Evolutionary conservation across 129 eudicot species (phyloP).

Genomic region (Escallonia rubra): DNA sequence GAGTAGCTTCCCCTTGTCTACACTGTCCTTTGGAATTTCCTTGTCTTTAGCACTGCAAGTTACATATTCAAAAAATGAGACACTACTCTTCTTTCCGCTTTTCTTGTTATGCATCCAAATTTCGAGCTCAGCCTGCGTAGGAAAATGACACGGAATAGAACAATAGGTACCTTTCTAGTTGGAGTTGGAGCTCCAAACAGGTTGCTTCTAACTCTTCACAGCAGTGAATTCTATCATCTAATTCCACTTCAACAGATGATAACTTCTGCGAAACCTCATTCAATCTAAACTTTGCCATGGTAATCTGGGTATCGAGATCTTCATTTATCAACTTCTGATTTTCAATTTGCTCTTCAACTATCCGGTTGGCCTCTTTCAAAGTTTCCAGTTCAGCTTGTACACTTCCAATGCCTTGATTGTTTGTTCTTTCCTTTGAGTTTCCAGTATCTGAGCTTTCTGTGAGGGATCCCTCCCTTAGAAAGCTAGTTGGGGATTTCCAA

Average conservation of each 20-base stretch:
- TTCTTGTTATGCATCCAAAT: not conserved
- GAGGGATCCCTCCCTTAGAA: constrained; percentile 19
- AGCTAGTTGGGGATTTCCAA: constrained; percentile 51
- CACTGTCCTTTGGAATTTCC: constrained; percentile 24
- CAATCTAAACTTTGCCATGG: constrained; percentile 49
- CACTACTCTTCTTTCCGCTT: not conserved
- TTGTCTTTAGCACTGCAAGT: constrained; percentile 45
- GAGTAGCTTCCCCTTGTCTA: constrained; percentile 32
- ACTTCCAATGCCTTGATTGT: constrained; percentile 12
- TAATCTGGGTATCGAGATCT: constrained; percentile 78
- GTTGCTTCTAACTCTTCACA: constrained; percentile 89
- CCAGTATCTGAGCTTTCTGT: constrained; percentile 1
- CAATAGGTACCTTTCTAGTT: constrained; percentile 62
- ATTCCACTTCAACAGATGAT: constrained; percentile 77
- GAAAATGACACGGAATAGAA: constrained; percentile 1
- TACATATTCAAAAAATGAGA: constrained; percentile 10
- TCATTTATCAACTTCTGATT: constrained; percentile 70
- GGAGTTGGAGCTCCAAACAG: constrained; percentile 90
- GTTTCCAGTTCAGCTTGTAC: constrained; percentile 40
- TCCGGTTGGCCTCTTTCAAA: constrained; percentile 40
- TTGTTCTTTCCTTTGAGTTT: constrained; percentile 4
- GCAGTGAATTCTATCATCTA: constrained; percentile 66
- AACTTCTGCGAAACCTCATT: constrained; percentile 58
- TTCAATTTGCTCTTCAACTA: constrained; percentile 63
- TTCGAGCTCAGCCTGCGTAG: not conserved